A percentile compares a stretch with the other conserved stretches of the same genome.
These are phyloP conservation scores for Capsaspora owczarzaki DNA, from an alignment of 78 protist species.

Conservation along the genomic window DNA sequence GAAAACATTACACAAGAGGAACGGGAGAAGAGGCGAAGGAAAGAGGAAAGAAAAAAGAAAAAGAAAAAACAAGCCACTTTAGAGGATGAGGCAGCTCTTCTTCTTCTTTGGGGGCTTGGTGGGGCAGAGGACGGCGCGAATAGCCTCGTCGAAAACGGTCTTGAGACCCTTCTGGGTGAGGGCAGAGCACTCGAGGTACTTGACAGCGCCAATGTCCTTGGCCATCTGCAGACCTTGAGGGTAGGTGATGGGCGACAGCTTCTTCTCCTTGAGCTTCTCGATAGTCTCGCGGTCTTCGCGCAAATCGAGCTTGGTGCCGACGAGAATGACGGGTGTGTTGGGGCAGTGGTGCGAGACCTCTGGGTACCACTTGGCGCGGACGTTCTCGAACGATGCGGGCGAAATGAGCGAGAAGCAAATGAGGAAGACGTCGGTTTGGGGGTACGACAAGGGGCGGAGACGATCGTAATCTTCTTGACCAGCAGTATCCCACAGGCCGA, in stretches of 20 bases:
- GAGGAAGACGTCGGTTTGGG: conserved; percentile 81
- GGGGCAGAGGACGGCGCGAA: conserved; percentile 29
- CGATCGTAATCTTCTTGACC: conserved; percentile 97
- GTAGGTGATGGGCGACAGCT: conserved; percentile 17
- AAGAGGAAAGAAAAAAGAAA: too few relatives aligned
- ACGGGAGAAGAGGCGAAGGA: too few relatives aligned
- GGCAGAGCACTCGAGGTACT: conserved; percentile 84
- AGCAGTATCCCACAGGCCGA: conserved; percentile 95
- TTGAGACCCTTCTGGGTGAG: conserved; percentile 65
- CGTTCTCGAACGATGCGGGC: conserved; percentile 70
- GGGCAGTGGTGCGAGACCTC: conserved; percentile 66
- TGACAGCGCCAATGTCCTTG: conserved; percentile 39
- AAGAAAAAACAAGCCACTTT: too few relatives aligned
- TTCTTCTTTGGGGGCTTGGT: conserved; percentile 13
- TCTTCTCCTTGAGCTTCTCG: conserved; percentile 20
- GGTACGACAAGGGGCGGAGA: conserved; percentile 89
- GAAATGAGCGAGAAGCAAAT: conserved; percentile 64
- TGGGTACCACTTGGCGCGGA: conserved; percentile 19
- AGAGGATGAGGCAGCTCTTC: conserved; percentile 10
- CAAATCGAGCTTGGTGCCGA: conserved; percentile 76
- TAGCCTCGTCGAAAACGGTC: conserved; percentile 59
- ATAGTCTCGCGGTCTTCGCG: conserved; percentile 39
- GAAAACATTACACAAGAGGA: too few relatives aligned
- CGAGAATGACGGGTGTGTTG: conserved; percentile 64
- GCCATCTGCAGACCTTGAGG: conserved; percentile 10